A percentile compares a stretch with the other conserved stretches of the same genome.
phyloP scores from a whole-genome alignment of 1,139 yeast genomes.

The Eremothecium coryli region DNA sequence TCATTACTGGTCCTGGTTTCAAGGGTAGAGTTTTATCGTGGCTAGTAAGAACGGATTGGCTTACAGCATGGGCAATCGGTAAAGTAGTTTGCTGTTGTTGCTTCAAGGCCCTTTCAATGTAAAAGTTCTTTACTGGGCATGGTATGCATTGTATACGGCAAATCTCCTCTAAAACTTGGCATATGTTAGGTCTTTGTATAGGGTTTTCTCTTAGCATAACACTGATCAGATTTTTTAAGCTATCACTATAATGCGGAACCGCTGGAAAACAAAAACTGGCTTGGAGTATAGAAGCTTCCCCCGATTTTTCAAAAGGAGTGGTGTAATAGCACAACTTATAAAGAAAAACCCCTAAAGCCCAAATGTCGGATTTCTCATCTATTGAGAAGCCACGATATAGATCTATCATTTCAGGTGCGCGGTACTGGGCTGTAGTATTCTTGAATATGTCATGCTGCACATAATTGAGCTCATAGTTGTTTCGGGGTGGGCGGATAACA shows the following conservation, averaged over 20 bases:
- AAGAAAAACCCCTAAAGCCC: slow-evolving; percentile 76
- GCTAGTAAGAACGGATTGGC: too few species aligned
- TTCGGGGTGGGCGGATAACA: slow-evolving; percentile 55
- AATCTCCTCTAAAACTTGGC: slow-evolving; percentile 58
- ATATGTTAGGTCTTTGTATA: slow-evolving; percentile 59
- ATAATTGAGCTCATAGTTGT: slow-evolving; percentile 48
- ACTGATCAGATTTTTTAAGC: slow-evolving; percentile 50
- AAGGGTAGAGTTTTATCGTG: too few species aligned
- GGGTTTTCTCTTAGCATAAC: slow-evolving; percentile 64
- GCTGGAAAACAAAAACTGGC: slow-evolving; percentile 55
- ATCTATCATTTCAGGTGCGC: slow-evolving; percentile 79
- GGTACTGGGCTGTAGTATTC: slow-evolving; percentile 76
- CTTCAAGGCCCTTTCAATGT: slow-evolving; percentile 19
- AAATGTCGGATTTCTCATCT: slow-evolving; percentile 69
- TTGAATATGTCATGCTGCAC: slow-evolving; percentile 60
- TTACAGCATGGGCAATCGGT: slow-evolving; percentile 3
- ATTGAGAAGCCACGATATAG: slow-evolving; percentile 56
- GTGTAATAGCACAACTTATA: slow-evolving; percentile 72
- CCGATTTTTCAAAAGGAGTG: slow-evolving; percentile 69
- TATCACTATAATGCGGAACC: slow-evolving; percentile 38
- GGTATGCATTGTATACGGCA: slow-evolving; percentile 48
- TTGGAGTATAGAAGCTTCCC: slow-evolving; percentile 63
- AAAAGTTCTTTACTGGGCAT: slow-evolving; percentile 38
- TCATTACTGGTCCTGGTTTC: too few species aligned
- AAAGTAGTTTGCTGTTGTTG: neutral